Conservation (phyloP, 306 rosid species). For the Luffa acutangula region DNA sequence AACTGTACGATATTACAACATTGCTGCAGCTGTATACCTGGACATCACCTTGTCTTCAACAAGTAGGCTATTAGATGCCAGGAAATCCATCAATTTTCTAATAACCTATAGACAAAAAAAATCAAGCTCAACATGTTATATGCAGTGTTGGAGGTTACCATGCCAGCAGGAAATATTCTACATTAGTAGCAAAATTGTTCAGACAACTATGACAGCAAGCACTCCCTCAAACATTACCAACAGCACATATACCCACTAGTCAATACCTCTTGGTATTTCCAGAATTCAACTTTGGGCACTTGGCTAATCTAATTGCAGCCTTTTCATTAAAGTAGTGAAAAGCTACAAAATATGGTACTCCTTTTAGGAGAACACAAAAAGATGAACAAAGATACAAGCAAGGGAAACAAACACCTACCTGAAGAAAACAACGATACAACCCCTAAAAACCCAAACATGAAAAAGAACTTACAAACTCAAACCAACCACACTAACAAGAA, state of each 20-base stretch:
- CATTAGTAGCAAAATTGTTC: background rate
- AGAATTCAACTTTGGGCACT: background rate
- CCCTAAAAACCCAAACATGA: too few relatives aligned
- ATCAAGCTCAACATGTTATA: conserved; percentile 13
- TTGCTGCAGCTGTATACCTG: conserved; percentile 34
- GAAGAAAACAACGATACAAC: too few relatives aligned
- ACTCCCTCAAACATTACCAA: background rate
- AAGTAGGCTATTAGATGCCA: conserved; percentile 45
- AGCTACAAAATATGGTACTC: background rate
- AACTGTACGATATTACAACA: background rate
- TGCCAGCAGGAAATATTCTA: background rate
- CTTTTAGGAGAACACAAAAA: too few relatives aligned
- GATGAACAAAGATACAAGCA: background rate
- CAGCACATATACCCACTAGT: background rate
- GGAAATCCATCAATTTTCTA: conserved; percentile 73
- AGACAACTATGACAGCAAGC: background rate
- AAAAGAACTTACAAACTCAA: too few relatives aligned
- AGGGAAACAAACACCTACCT: too few relatives aligned
- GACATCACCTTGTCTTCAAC: conserved; percentile 53
- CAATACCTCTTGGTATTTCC: background rate
- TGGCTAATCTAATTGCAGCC: background rate
- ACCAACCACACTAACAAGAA: too few relatives aligned
- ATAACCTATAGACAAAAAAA: conserved; percentile 36
- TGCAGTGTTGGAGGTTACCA: background rate
- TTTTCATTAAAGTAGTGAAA: background rate